These are phyloP conservation scores for Schwanniomyces yamadae DNA, from an alignment of 805 yeast genomes.

Conservation along the genomic window DNA sequence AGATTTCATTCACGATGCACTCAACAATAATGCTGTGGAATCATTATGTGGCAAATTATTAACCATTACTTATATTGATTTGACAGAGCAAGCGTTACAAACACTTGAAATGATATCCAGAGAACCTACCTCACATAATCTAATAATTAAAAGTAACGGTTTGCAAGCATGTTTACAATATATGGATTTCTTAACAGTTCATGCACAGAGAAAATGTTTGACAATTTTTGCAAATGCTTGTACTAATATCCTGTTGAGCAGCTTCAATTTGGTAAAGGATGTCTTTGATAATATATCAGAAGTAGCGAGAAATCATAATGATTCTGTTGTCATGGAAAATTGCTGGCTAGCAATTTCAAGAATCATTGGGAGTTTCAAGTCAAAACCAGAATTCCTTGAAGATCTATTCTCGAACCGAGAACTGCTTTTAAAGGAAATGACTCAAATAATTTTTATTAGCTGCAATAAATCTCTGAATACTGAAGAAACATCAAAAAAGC, in stretches of 20 bases:
- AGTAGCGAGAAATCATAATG: slow-evolving; percentile 55
- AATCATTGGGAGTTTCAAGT: slow-evolving; percentile 50
- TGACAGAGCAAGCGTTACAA: slow-evolving; percentile 88
- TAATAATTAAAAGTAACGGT: slow-evolving; percentile 59
- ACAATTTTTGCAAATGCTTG: slow-evolving; percentile 71
- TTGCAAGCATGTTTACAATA: slow-evolving; percentile 65
- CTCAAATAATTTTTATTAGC: slow-evolving; percentile 22
- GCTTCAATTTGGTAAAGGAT: slow-evolving; percentile 50
- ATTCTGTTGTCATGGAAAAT: slow-evolving; percentile 57
- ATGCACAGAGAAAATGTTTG: slow-evolving; percentile 82
- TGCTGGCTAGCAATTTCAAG: slow-evolving; percentile 66
- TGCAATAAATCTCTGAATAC: slow-evolving; percentile 24
- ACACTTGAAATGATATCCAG: slow-evolving; percentile 67
- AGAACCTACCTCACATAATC: slow-evolving; percentile 46
- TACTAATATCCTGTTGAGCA: slow-evolving; percentile 41
- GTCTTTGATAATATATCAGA: slow-evolving; percentile 60
- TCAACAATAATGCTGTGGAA: slow-evolving; percentile 63
- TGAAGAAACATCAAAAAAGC: slow-evolving; percentile 18
- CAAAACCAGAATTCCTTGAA: slow-evolving; percentile 45
- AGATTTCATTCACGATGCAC: slow-evolving; percentile 60
- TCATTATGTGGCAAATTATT: slow-evolving; percentile 62
- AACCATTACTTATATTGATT: slow-evolving; percentile 81
- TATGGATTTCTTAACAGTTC: slow-evolving; percentile 84
- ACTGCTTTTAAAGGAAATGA: slow-evolving; percentile 21
- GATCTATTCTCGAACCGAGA: slow-evolving; percentile 30